Percentiles rank a stretch among this genome's conserved stretches.
These are phyloP conservation scores for Globisporangium recalcitrans DNA, from an alignment of 352 stramenopile genomes.

Conservation along the genomic window DNA sequence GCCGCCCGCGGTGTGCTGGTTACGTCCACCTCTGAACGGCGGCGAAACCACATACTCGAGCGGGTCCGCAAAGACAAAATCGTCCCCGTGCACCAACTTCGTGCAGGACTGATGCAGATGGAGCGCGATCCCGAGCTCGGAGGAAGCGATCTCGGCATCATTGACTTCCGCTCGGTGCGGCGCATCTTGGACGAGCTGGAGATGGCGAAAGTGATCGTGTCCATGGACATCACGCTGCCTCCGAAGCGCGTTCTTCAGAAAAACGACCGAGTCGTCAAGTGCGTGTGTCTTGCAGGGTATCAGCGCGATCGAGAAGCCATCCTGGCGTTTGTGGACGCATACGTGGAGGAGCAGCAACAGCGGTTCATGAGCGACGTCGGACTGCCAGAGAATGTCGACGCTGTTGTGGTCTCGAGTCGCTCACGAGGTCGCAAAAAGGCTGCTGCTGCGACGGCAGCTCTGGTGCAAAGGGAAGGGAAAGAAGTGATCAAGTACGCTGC, in stretches of 20 bases:
- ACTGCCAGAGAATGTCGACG: constrained; percentile 45
- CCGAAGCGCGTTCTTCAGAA: constrained; percentile 68
- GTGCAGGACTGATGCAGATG: constrained; percentile 41
- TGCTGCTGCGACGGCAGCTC: no score
- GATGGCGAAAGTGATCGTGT: constrained; percentile 36
- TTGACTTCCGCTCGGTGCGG: constrained; percentile 66
- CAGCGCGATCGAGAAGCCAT: constrained; percentile 48
- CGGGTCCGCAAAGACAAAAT: constrained; percentile 56
- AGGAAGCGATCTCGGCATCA: constrained; percentile 26
- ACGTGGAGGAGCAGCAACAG: constrained; percentile 59
- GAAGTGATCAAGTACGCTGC: constrained; percentile 66
- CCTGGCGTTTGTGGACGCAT: constrained; percentile 49
- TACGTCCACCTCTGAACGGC: constrained; percentile 45
- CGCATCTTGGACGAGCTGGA: constrained; percentile 65
- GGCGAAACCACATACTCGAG: constrained; percentile 52
- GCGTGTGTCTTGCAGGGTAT: constrained; percentile 50
- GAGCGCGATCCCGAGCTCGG: constrained; percentile 30
- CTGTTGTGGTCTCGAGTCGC: constrained; percentile 55
- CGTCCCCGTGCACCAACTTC: constrained; percentile 62
- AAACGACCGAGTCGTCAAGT: constrained; percentile 54
- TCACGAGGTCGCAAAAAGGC: constrained; percentile 17
- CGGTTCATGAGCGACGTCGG: constrained; percentile 53
- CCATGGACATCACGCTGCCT: constrained; percentile 63
- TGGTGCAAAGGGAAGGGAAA: constrained; percentile 27
- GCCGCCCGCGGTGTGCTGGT: constrained; percentile 46